Percentiles rank a stretch among this genome's conserved stretches.
Conservation (phyloP, 2,329 filamentous ascomycete genomes). For the Aspergillus felis region DNA sequence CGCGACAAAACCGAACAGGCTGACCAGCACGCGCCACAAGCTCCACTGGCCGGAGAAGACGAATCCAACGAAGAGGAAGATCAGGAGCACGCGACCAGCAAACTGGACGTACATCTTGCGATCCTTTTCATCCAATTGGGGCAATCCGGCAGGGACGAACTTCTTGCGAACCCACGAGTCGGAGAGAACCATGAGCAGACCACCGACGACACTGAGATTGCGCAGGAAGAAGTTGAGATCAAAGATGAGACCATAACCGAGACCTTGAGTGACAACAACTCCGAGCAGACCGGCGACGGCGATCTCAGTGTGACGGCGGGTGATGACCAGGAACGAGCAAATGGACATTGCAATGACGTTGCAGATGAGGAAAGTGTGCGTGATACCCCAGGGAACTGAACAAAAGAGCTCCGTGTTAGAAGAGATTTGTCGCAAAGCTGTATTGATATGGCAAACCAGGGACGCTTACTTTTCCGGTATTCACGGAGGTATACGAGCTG, state of each 20-base stretch:
- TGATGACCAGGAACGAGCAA: constrained; percentile 83
- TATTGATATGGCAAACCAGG: background rate
- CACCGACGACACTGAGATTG: constrained; percentile 95
- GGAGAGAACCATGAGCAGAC: constrained; percentile 94
- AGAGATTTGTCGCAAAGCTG: constrained; percentile 5
- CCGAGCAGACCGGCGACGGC: constrained; percentile 85
- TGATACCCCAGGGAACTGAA: constrained; percentile 79
- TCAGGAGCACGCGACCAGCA: constrained; percentile 87
- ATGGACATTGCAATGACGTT: constrained; percentile 85
- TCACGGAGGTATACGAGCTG: constrained; percentile 90
- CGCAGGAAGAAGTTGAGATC: constrained; percentile 99
- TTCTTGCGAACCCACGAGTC: constrained; percentile 98
- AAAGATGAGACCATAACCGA: constrained; percentile 97
- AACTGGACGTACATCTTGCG: constrained; percentile 99
- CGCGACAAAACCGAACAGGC: constrained; percentile 77
- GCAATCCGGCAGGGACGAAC: constrained; percentile 91
- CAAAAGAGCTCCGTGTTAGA: constrained; percentile 16
- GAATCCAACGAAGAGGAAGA: constrained; percentile 96
- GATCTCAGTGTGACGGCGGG: constrained; percentile 87
- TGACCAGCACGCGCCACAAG: constrained; percentile 80
- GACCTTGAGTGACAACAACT: constrained; percentile 87
- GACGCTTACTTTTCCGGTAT: constrained; percentile 79
- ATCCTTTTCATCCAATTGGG: constrained; percentile 95
- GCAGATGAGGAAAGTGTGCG: constrained; percentile 84
- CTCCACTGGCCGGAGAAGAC: constrained; percentile 94